Conservation (phyloP, 495 filamentous ascomycete species). For the Hypoxylon trugodes region DNA sequence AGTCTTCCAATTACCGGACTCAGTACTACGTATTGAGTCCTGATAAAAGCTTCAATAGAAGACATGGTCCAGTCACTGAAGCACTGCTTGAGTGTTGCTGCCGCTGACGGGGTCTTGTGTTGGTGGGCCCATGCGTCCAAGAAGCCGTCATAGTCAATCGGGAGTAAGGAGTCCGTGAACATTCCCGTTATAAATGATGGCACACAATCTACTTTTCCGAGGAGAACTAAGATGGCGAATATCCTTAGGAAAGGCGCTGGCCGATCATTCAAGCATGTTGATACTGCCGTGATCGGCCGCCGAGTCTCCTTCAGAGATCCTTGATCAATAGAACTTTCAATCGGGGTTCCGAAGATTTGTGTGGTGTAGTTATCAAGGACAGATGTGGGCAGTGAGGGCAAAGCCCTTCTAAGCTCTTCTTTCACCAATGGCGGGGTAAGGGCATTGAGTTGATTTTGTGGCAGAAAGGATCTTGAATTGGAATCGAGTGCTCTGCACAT, state of each 20-base stretch:
- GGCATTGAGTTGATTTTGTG: slow-evolving; percentile 8
- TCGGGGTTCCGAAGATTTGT: neutral
- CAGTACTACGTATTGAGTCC: slow-evolving; percentile 22
- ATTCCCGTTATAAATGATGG: slow-evolving; percentile 13
- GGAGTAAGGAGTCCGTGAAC: slow-evolving; percentile 21
- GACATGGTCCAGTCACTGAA: slow-evolving; percentile 15
- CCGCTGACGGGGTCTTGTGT: neutral
- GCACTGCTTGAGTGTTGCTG: neutral
- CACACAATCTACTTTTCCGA: slow-evolving; percentile 12
- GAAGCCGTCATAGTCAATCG: slow-evolving; percentile 13
- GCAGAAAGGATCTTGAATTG: slow-evolving; percentile 18
- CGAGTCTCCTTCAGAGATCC: neutral
- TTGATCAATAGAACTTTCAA: neutral
- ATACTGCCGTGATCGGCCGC: neutral
- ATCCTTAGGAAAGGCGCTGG: slow-evolving; percentile 2
- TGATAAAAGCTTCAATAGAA: slow-evolving; percentile 14
- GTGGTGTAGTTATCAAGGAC: slow-evolving; percentile 15
- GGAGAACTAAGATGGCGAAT: slow-evolving; percentile 18
- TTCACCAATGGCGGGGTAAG: slow-evolving; percentile 16
- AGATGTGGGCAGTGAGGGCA: slow-evolving; percentile 10
- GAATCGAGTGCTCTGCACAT: slow-evolving; percentile 10
- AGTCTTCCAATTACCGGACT: slow-evolving; percentile 4
- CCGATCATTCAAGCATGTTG: neutral
- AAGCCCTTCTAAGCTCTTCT: slow-evolving; percentile 16
- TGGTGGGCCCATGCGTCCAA: neutral